Evolutionary conservation across 306 rosid genomes (phyloP).

Genomic region (Cucumis cinereus): DNA sequence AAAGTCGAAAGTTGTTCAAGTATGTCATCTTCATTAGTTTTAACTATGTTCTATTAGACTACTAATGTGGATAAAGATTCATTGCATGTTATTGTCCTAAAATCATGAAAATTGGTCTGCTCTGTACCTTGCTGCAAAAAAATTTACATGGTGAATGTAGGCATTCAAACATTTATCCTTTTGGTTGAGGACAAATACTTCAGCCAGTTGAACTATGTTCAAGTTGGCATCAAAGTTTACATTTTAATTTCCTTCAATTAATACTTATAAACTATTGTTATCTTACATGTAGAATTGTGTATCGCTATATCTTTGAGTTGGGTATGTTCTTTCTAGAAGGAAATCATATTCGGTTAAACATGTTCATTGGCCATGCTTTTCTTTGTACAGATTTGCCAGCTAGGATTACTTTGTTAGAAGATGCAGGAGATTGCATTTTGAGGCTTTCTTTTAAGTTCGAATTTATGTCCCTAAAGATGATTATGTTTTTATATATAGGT

Average conservation of each 20-base stretch:
- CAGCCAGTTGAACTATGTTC: not conserved
- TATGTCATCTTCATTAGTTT: too few relatives aligned
- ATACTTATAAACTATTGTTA: too few relatives aligned
- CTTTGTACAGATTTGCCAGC: not conserved
- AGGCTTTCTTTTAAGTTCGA: not conserved
- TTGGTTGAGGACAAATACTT: not conserved
- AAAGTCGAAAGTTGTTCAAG: not conserved
- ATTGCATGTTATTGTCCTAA: not conserved
- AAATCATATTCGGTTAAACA: not conserved
- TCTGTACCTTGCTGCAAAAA: not conserved
- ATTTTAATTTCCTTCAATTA: not conserved
- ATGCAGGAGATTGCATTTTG: not conserved
- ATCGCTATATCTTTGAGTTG: not conserved
- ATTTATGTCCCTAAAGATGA: not conserved
- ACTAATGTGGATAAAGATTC: not conserved
- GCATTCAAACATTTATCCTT: not conserved
- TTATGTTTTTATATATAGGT: slow-evolving; percentile 28
- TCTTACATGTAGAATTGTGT: not conserved
- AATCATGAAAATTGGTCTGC: not conserved
- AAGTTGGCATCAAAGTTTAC: not conserved
- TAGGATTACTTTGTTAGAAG: not conserved
- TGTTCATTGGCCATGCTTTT: not conserved
- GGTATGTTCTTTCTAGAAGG: not conserved
- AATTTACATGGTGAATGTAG: not conserved
- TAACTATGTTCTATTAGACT: not conserved